A percentile compares a stretch with the other conserved stretches of the same genome.
Conservation (phyloP, 306 rosid genomes). For the Hippophae tibetana region DNA sequence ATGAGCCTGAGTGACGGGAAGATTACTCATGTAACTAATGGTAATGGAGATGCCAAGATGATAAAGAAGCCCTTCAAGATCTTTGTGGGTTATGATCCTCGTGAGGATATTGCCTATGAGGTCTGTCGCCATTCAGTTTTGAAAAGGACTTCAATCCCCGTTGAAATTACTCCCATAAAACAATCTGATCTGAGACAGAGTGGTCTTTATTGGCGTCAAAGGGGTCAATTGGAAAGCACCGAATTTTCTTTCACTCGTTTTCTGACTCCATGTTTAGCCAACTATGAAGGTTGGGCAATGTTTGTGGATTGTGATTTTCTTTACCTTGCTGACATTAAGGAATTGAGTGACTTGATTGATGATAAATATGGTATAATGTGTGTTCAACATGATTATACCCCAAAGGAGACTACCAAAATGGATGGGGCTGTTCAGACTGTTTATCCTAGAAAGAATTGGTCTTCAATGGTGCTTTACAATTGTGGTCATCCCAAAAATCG, state of each 20-base stretch:
- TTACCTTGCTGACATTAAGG: background rate
- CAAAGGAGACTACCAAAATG: background rate
- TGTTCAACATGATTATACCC: slow-evolving; percentile 1
- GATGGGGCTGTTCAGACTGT: slow-evolving; percentile 1
- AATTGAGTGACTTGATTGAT: background rate
- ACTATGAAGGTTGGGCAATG: background rate
- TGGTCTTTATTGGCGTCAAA: slow-evolving; percentile 1
- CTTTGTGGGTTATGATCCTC: background rate
- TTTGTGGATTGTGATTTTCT: background rate
- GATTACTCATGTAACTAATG: too few species aligned
- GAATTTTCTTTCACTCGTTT: background rate
- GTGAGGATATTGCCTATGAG: background rate
- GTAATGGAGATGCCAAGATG: too few species aligned
- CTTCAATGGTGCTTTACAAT: background rate
- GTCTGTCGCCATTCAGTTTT: background rate
- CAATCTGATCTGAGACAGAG: background rate
- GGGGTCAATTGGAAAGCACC: background rate
- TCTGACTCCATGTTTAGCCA: background rate
- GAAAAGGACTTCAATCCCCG: background rate
- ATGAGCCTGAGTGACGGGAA: too few species aligned
- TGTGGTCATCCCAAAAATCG: slow-evolving; percentile 1
- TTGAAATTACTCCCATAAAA: background rate
- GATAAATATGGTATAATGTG: slow-evolving; percentile 2
- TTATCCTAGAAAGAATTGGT: slow-evolving; percentile 1
- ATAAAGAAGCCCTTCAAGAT: background rate